These are phyloP conservation scores for Xerocomus spinulosus DNA, from an alignment of 768 basidiomycete genomes.

Conservation along the genomic window DNA sequence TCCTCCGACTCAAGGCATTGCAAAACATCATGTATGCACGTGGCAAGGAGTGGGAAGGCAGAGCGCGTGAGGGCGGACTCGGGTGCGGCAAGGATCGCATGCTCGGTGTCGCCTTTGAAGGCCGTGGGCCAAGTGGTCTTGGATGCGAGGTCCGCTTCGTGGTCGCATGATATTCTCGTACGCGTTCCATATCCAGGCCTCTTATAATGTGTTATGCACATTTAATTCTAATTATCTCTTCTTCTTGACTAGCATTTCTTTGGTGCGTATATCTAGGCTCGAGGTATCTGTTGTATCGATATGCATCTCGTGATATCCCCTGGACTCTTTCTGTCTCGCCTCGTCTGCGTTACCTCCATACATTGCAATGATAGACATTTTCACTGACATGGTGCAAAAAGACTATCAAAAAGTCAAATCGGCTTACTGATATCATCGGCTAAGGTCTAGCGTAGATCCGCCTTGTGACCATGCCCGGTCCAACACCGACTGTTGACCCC, in stretches of 20 bases:
- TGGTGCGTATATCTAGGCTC: slow-evolving; percentile 6
- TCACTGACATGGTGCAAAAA: too few species aligned
- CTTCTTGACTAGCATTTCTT: background rate
- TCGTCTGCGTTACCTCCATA: background rate
- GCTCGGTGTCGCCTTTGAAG: slow-evolving; percentile 57
- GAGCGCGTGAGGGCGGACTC: slow-evolving; percentile 44
- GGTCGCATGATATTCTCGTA: slow-evolving; percentile 20
- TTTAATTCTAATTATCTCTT: slow-evolving; percentile 31
- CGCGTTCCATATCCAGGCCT: slow-evolving; percentile 7
- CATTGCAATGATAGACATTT: too few species aligned
- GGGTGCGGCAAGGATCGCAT: slow-evolving; percentile 56
- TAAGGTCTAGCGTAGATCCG: slow-evolving; percentile 37
- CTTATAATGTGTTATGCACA: slow-evolving; percentile 30
- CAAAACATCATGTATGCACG: slow-evolving; percentile 48
- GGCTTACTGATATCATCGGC: too few species aligned
- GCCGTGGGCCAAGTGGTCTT: slow-evolving; percentile 51
- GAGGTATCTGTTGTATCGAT: slow-evolving; percentile 24
- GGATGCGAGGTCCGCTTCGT: slow-evolving; percentile 38
- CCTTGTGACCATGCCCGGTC: slow-evolving; percentile 44
- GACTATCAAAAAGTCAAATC: too few species aligned
- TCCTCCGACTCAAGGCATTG: slow-evolving; percentile 56
- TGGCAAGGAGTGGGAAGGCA: slow-evolving; percentile 45
- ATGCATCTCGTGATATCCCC: slow-evolving; percentile 24
- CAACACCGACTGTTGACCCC: slow-evolving; percentile 35
- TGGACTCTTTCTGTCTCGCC: background rate